These are phyloP conservation scores for Pestalotiopsis sp. DNA, from an alignment of 2,329 filamentous ascomycete genomes.

Conservation along the genomic window DNA sequence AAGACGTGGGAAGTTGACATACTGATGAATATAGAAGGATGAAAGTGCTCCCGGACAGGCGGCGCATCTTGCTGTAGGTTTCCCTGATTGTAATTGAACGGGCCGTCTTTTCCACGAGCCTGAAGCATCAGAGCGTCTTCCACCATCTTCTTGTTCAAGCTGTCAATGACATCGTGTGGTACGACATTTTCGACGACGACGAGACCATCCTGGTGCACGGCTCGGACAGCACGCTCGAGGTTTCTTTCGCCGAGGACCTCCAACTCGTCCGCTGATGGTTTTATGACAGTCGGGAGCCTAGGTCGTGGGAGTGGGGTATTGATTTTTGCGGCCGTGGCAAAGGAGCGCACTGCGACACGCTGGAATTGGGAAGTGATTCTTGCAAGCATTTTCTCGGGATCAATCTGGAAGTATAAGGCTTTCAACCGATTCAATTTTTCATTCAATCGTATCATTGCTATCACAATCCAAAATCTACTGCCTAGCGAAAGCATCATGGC, in stretches of 20 bases:
- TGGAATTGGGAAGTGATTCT: background rate
- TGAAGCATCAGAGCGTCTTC: constrained; percentile 56
- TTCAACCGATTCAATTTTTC: too few relatives aligned
- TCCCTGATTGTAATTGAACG: constrained; percentile 65
- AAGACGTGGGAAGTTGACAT: constrained; percentile 18
- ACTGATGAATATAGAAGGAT: constrained; percentile 57
- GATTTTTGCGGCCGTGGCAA: background rate
- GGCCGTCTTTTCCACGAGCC: constrained; percentile 52
- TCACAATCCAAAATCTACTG: too few relatives aligned
- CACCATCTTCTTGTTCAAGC: constrained; percentile 61
- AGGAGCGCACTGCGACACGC: background rate
- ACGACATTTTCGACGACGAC: constrained; percentile 59
- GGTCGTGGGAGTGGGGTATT: background rate
- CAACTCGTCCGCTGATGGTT: background rate
- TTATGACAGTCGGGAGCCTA: background rate
- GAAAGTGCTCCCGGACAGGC: constrained; percentile 50
- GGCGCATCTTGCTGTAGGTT: constrained; percentile 66
- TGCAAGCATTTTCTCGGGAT: background rate
- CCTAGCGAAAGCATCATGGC: background rate
- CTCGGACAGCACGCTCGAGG: constrained; percentile 56
- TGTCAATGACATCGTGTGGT: constrained; percentile 52
- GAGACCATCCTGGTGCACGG: constrained; percentile 55
- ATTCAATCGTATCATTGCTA: too few relatives aligned
- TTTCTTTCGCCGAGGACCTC: constrained; percentile 46
- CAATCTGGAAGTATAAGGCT: background rate